Evolutionary conservation across 192 early-diverging fungal species (phyloP), one percentile per base, ranked within the genome.

Genomic region (Entomortierella chlamydospora): DNA sequence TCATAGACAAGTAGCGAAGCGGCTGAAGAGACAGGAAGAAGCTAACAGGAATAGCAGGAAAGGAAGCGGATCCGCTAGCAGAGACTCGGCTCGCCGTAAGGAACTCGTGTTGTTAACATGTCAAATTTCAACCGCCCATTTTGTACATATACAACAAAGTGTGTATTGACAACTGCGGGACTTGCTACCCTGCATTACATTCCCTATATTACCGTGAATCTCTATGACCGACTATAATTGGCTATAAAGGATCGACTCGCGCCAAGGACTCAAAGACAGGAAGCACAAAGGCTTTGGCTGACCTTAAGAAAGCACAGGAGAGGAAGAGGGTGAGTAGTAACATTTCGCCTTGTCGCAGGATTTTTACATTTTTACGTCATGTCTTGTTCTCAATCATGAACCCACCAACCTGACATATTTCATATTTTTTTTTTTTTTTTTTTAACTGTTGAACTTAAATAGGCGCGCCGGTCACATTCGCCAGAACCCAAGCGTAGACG

Each of bases 281-380:
- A 55, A 77, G 45, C 42, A 77, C 73, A 42, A 77, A 77, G 34
- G 73, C 73, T 2, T 42, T 42, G 76, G 86, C 61, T 74, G 92
- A 54, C 87, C 88, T 72, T 71, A 90, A 80, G 78, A 85, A 60
- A 71, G 71, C 70, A 33, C 76, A 81, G 49, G 70, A 83, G 52
- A 51, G 74, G 41, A 80, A 83, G 41, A 68, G 66, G 47, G 73
- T 77, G 62, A 68, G 53, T 52, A 13, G 22, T 11, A 22, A 10
- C 3, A 45, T 39, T 58, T 20, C 11, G 8, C 17, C 17, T 42
- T 47, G 39, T 23, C 18, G 23, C 39, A n/a, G 30, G 29, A n/a
- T 45, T 22, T 23, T n/a, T n/a, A n/a, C n/a, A n/a, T n/a, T n/a
- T n/a, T n/a, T n/a, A n/a, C n/a, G n/a, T n/a, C n/a, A n/a, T n/a